These are phyloP conservation scores for Starmerella cellae DNA, from an alignment of 805 yeast species.

Conservation along the genomic window DNA sequence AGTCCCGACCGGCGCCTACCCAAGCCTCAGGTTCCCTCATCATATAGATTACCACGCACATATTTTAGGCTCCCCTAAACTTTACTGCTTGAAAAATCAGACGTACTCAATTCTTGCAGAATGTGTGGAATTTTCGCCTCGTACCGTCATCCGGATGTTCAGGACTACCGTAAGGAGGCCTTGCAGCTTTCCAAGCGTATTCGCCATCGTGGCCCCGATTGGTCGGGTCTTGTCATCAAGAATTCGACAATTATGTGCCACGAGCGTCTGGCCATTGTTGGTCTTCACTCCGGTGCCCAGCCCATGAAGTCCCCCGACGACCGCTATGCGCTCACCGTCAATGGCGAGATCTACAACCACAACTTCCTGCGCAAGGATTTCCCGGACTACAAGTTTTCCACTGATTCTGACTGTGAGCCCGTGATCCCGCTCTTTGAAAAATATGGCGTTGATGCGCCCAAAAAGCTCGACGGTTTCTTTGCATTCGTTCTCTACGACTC, in stretches of 20 bases:
- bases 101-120: neutral
- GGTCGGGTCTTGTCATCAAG: conserved; percentile 73
- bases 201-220: conserved; percentile 99
- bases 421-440: conserved; percentile 85
- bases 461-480: conserved; percentile 92
- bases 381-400: conserved; percentile 60
- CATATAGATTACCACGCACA: too few species aligned
- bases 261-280: conserved; percentile 95
- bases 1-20: too few species aligned
- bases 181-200: conserved; percentile 78
- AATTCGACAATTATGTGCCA: conserved; percentile 82
- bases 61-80: too few species aligned
- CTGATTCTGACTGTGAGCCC: conserved; percentile 93
- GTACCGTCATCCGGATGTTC: conserved; percentile 65
- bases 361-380: conserved; percentile 70
- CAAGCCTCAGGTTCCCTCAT: too few species aligned
- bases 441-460: conserved; percentile 82
- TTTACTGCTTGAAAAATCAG: neutral
- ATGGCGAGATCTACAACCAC: conserved; percentile 98
- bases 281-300: conserved; percentile 95
- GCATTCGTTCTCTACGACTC: conserved; percentile 88
- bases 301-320: conserved; percentile 79
- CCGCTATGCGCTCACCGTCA: conserved; percentile 64
- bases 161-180: conserved; percentile 73
- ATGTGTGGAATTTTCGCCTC: conserved; percentile 99